Base-by-base conservation (phyloP, 768 basidiomycete species). In the Suillus hirtellus region DNA sequence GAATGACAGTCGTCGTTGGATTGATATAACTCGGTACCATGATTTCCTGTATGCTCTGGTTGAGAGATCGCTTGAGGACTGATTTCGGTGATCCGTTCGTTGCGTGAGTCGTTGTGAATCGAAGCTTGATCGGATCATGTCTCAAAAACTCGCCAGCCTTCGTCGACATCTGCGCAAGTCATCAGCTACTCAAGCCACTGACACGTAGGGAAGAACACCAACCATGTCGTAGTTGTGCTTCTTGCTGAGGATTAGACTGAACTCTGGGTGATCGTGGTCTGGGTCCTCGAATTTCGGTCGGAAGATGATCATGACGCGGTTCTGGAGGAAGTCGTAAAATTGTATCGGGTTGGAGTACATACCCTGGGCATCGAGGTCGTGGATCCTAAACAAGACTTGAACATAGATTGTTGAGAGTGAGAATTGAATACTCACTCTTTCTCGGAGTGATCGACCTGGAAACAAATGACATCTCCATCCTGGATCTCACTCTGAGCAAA, bases 401-500 rank as follows among this genome's bases (percentile, higher is more conserved):
- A 62, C 5, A 53, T 21, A 61, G 31, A 59, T 21, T 38, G 19
- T 38, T 11, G 9, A 21, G 7, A 43, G 19, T 11, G 46, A 12
- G 0, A 60, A 7, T 44, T 59, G 14, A 12, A 44, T n/a, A 81
- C 91, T 71, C 71, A 96, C 96, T 99, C 95, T 75, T 95, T 95
- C 64, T 99, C 96, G 24, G 86, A 81, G 65, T 95, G 82, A 72
- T 99, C 97, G 31, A 97, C 94, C 79, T 99, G 97, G 87, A 98
- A 99, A 76, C 96, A 98, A 60, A 99, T 93, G 68, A 99, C 88
- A 77, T 99, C 97, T 63, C 97, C 97, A 74, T 99, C 97, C 75
- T 99, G 97, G 66, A 99, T 98, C 78, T 99, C 97, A 72, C 95
- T 97, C 75, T 98, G 95, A 59, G 91, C 86, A 77, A 98, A 98